Conservation (phyloP, 768 basidiomycete genomes). For the Megacollybia marginata region DNA sequence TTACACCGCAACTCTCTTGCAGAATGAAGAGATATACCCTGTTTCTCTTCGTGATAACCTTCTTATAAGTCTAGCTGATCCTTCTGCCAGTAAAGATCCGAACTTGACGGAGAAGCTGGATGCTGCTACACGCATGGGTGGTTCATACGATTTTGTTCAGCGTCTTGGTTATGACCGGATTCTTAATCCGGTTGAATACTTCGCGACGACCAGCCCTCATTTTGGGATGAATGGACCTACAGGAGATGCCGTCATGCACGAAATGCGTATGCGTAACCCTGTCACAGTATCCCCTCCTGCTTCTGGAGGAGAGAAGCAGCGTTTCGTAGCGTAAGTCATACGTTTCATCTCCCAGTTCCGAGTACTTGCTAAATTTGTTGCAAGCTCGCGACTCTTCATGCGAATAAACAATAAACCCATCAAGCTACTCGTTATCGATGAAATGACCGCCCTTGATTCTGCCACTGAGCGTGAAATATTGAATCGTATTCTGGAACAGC, state of each 20-base stretch:
- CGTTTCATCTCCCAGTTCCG: neutral
- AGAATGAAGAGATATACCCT: conserved; percentile 29
- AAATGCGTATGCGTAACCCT: neutral
- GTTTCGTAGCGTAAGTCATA: conserved; percentile 37
- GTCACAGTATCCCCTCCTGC: conserved; percentile 11
- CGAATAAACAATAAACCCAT: conserved; percentile 29
- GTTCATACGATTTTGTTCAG: conserved; percentile 11
- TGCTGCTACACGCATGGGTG: conserved; percentile 20
- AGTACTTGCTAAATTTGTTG: neutral
- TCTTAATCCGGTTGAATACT: neutral
- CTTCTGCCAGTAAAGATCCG: conserved; percentile 2
- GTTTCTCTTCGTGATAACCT: conserved; percentile 34
- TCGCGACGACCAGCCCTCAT: neutral
- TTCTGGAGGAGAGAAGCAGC: conserved; percentile 42
- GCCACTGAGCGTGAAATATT: conserved; percentile 44
- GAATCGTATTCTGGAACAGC: conserved; percentile 24
- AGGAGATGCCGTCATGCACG: neutral
- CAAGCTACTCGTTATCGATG: conserved; percentile 47
- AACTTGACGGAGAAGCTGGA: conserved; percentile 6
- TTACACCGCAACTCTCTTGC: conserved; percentile 33
- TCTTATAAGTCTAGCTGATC: conserved; percentile 22
- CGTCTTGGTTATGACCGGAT: conserved; percentile 6
- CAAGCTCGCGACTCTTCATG: conserved; percentile 41
- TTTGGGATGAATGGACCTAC: neutral
- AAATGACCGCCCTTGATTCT: conserved; percentile 52